Base-by-base conservation (phyloP, 2,329 filamentous ascomycete species). In the Pyricularia sp. region DNA sequence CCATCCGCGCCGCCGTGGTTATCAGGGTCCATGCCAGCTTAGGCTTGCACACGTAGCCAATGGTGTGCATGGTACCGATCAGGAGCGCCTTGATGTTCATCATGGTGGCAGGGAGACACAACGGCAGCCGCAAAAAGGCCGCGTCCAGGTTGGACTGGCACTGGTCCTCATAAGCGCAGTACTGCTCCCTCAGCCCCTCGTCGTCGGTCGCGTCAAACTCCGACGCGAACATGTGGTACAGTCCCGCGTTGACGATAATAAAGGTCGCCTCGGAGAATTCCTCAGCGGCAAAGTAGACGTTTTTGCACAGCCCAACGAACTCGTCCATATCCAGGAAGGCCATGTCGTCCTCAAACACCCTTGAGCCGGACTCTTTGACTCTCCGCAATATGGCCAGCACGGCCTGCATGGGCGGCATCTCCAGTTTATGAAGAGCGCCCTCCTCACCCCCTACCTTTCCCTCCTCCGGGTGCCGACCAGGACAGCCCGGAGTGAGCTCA, bases 371-470 rank as follows among this genome's bases (percentile, higher is more conserved):
- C 4, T 64, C 63, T 65, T 65, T 65, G 3, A 65, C 14, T 36
- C 36, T 30, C 2, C 30, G 30, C 64, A 65, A 14, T 3, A 65
- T 11, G 2, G 25, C 64, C 5, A 65, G n/a, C 20, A 65, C 64
- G 12, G 64, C 36, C 30, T n/a, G n/a, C 64, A 65, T 65, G 64
- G 64, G 64, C 64, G 64, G 64, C 64, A 65, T 65, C 64, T 65
- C 20, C 14, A 65, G 30, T 2, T 65, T 65, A 14, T 65, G 64
- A 1, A 65, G 31, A 33, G 20, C 25, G 28, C 36, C 36, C 17
- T 42, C 36, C 28, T 65, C 20, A 25, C 30, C 64, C 5, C 30
- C n/a, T 30, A 65, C 64, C 28, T 65, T n/a, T 12, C 12, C 64
- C 36, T 30, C n/a, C 9, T 23, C 30, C 14, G 28, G 20, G 12